Base-by-base conservation (phyloP, 371 early-diverging fungal genomes). In the Haplosporangium sp. region DNA sequence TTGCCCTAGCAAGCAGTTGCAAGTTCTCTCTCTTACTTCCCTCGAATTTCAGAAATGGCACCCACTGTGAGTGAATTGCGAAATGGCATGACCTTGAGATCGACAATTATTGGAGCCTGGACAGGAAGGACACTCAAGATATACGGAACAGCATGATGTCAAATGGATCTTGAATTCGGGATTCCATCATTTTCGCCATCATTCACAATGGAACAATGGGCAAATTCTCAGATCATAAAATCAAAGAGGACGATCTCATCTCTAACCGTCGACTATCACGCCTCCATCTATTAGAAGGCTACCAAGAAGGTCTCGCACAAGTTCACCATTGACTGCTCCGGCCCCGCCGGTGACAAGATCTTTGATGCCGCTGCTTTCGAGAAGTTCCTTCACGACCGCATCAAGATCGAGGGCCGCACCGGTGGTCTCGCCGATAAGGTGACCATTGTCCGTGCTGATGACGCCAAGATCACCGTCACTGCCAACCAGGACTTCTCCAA, bases 321-420 rank as follows among this genome's bases (percentile, higher is more conserved):
- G 88, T 95, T 89, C 92, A 89, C 93, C 83, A 92, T 99, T 81
- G 98, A 98, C 89, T 92, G 92, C 89, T 93, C 96, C 81, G 91
- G 86, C 65, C 98, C 99, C 74, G 97, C 94, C 81, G 87, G 86
- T 73, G 99, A 99, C 90, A 92, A 92, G 90, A 96, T 99, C 89
- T 94, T 99, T 77, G 98, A 99, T 89, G 90, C 90, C 69, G 95
- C 96, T 83, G 94, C 95, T 75, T 98, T 97, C 86, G 94, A 98
- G 87, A 96, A 96, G 91, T 99, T 90, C 91, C 93, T 99, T 67
- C 96, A 95, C 84, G 97, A 97, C 87, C 95, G 96, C 87, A 90
- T 98, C 90, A 99, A 99, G 96, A 96, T 99, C 81, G 90, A 90
- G 63, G 97, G 97, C 81, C 94, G 95, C 83, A 96, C 97, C 83